Conservation (phyloP, 2,329 filamentous ascomycete species). For the Cordyceps tenuipes region DNA sequence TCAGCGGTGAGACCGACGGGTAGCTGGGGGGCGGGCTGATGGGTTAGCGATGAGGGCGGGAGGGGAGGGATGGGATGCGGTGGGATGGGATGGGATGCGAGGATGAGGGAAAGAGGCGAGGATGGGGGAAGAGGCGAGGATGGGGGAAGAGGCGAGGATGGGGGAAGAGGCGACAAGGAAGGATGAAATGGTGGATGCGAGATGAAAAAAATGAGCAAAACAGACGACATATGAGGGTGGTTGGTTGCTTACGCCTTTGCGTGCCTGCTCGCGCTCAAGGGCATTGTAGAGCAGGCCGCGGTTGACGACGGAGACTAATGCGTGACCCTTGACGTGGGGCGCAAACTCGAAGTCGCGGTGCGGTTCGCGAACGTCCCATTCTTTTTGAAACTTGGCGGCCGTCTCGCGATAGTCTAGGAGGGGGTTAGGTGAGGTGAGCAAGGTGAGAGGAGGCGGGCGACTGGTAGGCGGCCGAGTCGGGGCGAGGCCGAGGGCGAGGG, state of each 20-base stretch:
- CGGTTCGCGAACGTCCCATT: conserved; percentile 56
- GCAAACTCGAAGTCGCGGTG: conserved; percentile 57
- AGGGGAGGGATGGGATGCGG: background rate
- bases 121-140: background rate
- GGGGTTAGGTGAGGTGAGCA: conserved; percentile 11
- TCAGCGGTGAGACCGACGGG: conserved; percentile 39
- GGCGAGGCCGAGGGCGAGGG: background rate
- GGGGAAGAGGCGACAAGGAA: background rate
- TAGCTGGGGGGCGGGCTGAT: conserved; percentile 35
- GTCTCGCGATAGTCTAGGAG: conserved; percentile 57
- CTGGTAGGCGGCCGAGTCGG: background rate
- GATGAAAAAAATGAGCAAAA: background rate
- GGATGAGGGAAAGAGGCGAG: background rate
- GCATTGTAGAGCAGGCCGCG: conserved; percentile 54
- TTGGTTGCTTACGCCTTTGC: conserved; percentile 36
- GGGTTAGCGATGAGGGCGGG: background rate
- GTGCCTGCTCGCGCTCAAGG: conserved; percentile 47
- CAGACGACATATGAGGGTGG: background rate
- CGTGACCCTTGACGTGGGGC: conserved; percentile 55
- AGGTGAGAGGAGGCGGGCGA: background rate
- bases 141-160: background rate
- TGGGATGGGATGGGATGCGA: conserved; percentile 3
- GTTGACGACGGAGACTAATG: conserved; percentile 54
- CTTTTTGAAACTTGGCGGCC: conserved; percentile 58
- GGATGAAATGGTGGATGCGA: background rate